These are phyloP conservation scores for Alternaria sp. DNA, from an alignment of 2,329 filamentous ascomycete species.

Conservation along the genomic window DNA sequence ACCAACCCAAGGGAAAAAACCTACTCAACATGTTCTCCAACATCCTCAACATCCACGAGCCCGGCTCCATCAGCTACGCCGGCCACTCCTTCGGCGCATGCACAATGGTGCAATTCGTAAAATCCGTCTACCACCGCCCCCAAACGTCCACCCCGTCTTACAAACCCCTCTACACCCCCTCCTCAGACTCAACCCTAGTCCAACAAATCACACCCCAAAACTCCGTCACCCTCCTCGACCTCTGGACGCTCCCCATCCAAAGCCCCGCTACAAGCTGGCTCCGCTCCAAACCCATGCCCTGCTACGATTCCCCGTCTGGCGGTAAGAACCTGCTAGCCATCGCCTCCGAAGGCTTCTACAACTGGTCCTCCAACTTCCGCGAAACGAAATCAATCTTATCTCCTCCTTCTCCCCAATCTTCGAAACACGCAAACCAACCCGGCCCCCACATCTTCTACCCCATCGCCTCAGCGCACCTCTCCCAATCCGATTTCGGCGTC, in stretches of 20 bases:
- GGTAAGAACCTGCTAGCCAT: constrained; percentile 70
- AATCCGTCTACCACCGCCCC: constrained; percentile 74
- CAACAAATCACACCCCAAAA: constrained; percentile 72
- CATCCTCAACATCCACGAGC: constrained; percentile 71
- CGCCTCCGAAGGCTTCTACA: constrained; percentile 78
- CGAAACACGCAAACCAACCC: constrained; percentile 42
- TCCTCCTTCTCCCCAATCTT: no score
- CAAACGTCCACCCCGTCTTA: constrained; percentile 49
- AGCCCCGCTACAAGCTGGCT: constrained; percentile 68
- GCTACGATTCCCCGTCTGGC: constrained; percentile 61
- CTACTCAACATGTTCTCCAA: constrained; percentile 65
- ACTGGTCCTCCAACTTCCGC: constrained; percentile 76
- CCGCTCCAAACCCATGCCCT: constrained; percentile 74
- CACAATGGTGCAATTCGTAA: constrained; percentile 76
- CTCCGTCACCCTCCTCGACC: constrained; percentile 74
- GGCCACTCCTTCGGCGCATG: constrained; percentile 85
- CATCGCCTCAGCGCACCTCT: constrained; percentile 75
- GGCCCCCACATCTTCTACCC: constrained; percentile 77
- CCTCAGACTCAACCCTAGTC: constrained; percentile 61
- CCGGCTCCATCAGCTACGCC: constrained; percentile 75
- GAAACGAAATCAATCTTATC: constrained; percentile 70
- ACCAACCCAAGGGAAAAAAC: constrained; percentile 47
- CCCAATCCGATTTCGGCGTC: constrained; percentile 82
- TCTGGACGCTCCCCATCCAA: constrained; percentile 78
- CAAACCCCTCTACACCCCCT: constrained; percentile 67